Percentiles rank a stretch among this genome's conserved stretches.
phyloP scores from a whole-genome alignment of 768 basidiomycete genomes.

The Hortiboletus flavorubellus region DNA sequence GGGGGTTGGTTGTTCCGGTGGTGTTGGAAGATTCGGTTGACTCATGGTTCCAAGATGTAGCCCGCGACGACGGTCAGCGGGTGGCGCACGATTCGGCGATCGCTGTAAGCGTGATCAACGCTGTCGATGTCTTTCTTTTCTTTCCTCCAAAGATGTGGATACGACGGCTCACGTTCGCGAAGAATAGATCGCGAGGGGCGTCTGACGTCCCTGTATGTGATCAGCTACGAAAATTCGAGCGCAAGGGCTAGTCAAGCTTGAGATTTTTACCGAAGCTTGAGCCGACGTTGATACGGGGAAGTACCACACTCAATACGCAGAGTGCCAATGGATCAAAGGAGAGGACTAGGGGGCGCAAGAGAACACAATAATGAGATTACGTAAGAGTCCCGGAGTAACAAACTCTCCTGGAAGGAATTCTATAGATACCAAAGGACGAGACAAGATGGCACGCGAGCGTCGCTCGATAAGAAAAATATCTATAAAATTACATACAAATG shows the following conservation, averaged over 20 bases:
- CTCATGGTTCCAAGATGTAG: slow-evolving; percentile 17
- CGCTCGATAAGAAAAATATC: background rate
- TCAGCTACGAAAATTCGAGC: slow-evolving; percentile 1
- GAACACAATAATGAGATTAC: background rate
- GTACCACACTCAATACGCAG: background rate
- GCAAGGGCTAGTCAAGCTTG: background rate
- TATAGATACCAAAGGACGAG: too few relatives aligned
- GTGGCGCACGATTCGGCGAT: background rate
- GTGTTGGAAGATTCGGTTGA: slow-evolving; percentile 24
- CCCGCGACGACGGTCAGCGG: background rate
- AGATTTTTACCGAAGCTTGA: background rate
- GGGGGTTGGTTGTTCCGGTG: slow-evolving; percentile 17
- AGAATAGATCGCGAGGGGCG: background rate
- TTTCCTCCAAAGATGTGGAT: background rate
- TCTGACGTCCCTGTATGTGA: background rate
- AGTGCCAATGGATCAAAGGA: background rate
- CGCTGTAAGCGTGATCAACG: background rate
- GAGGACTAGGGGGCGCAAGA: background rate
- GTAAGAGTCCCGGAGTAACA: background rate
- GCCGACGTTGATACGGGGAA: background rate
- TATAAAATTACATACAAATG: slow-evolving; percentile 14
- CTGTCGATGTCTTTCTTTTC: background rate
- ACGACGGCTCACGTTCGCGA: slow-evolving; percentile 6
- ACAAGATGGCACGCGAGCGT: too few relatives aligned
- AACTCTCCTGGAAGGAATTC: too few relatives aligned